Conservation (phyloP, 176 grass and related monocot species). For the Coix lacrymajobi region DNA sequence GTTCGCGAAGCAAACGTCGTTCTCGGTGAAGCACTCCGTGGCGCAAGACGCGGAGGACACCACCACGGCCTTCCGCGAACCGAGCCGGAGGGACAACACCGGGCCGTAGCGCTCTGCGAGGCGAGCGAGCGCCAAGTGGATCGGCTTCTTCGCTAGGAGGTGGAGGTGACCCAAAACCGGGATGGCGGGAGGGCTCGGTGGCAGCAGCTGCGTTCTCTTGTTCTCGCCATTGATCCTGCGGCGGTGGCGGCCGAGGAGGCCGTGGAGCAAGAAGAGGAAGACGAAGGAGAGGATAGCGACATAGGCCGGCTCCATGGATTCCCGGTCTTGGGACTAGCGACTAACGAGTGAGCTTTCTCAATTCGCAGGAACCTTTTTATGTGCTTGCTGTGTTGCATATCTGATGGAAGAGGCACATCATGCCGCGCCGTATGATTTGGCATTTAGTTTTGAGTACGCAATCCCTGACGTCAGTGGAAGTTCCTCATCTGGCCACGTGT, state of each 20-base stretch:
- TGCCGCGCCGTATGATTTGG: background rate
- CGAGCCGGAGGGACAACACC: slow-evolving; percentile 45
- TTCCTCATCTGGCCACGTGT: background rate
- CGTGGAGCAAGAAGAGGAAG: background rate
- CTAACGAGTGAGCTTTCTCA: background rate
- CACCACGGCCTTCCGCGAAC: slow-evolving; percentile 42
- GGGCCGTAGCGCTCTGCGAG: slow-evolving; percentile 47
- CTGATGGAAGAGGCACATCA: background rate
- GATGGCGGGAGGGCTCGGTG: slow-evolving; percentile 35
- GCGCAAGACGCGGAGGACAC: slow-evolving; percentile 28
- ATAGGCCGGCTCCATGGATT: background rate
- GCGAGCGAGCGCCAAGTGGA: slow-evolving; percentile 37
- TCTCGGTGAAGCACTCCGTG: slow-evolving; percentile 55
- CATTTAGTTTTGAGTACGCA: background rate
- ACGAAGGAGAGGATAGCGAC: background rate
- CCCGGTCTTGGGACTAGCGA: background rate
- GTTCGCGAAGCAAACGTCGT: slow-evolving; percentile 57
- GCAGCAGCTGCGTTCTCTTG: background rate
- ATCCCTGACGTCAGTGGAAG: background rate
- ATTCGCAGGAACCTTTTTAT: background rate
- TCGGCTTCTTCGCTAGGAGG: slow-evolving; percentile 37
- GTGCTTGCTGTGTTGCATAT: background rate
- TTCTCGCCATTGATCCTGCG: background rate
- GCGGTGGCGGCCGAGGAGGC: background rate
- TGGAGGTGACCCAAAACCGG: slow-evolving; percentile 61